Base-by-base conservation (phyloP, 257 asterid species). In the Avicennia marina region DNA sequence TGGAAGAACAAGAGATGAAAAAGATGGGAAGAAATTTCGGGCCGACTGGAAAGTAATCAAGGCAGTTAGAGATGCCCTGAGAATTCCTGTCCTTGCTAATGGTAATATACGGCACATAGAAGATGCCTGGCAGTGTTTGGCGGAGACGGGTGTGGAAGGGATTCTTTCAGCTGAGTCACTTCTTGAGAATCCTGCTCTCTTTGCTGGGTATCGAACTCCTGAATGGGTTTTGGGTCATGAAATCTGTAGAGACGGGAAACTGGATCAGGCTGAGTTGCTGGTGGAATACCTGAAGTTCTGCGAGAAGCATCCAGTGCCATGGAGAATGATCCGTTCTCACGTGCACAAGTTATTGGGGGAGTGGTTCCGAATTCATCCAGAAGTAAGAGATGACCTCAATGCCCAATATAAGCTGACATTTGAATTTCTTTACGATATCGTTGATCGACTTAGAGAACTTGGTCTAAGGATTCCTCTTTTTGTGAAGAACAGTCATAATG, bases 291-390 rank as follows among this genome's bases (percentile, higher is more conserved):
- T 93, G 70, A 76, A 78, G 65, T 43, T 86, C 4, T 93, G 97
- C 42, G 95, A 89, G 84, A 75, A 63, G 64, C 72, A 86, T 69
- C 95, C 97, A 0, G 97, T 93, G 61, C 97, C 98, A 6, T 93
- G 98, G 98, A 78, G 95, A 63, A 93, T 93, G 84, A 68, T 93
- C 19, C 94, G 97, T 53, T 82, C 98, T 8, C 97, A 93, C 12
- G 87, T 93, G 68, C 98, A 93, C 67, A 89, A 83, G 82, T 20
- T 93, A 76, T 70, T 89, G 66, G 98, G 97, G 27, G 98, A 93
- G 15, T 88, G 95, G 98, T 93, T 93, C 67, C 74, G 79, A 49
- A 33, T 89, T 58, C 95, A 75, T 56, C 97, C 96, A 11, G 22
- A 58, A 53, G 79, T 93, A 27, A 76, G 97, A 60, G 95, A 82